Base-by-base conservation (phyloP, 441 rosid genomes). In the Isatis lusitanica region DNA sequence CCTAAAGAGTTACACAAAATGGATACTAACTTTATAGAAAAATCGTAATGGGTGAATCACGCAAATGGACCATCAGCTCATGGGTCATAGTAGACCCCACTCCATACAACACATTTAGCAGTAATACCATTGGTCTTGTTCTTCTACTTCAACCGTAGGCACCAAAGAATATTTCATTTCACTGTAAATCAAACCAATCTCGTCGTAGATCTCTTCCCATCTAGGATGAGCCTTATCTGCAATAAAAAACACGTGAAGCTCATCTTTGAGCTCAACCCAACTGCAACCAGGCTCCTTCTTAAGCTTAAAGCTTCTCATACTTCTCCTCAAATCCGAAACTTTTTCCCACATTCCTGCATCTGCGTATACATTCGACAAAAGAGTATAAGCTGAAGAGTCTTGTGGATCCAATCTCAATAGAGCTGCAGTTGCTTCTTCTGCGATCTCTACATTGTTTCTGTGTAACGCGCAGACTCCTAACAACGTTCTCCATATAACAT, bases 231-330 rank as follows among this genome's bases (percentile, higher is more conserved):
- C 82, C 70, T 85, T 83, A 68, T 90, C 94, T 16, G 84, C 88
- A 44, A 79, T 85, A 63, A 87, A 85, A 81, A 94, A 94, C 55
- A 83, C 70, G 52, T 90, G 94, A 35, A 94, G 82, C 79, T 85
- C 93, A 63, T 88, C 92, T 78, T 83, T 89, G 28, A 92, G 74
- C 82, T 89, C 96, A 50, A 94, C 84, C 97, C 97, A 90, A 83
- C 98, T 92, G 73, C 94, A 92, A 55, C 97, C 97, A 6, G 94
- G 97, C 79, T 92, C 96, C 83, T 92, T 94, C 80, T 82, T 90
- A 39, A 90, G 82, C 78, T 81, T 87, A 35, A 79, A 81, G 66
- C 82, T 40, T 81, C 81, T 89, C 90, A 92, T 89, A 44, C 74
- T 73, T 68, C 81, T 89, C 81, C 97, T 84, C 81, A 79, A 63